These are phyloP conservation scores for Termitomyces sp. DNA, from an alignment of 768 basidiomycete species.

Conservation along the genomic window DNA sequence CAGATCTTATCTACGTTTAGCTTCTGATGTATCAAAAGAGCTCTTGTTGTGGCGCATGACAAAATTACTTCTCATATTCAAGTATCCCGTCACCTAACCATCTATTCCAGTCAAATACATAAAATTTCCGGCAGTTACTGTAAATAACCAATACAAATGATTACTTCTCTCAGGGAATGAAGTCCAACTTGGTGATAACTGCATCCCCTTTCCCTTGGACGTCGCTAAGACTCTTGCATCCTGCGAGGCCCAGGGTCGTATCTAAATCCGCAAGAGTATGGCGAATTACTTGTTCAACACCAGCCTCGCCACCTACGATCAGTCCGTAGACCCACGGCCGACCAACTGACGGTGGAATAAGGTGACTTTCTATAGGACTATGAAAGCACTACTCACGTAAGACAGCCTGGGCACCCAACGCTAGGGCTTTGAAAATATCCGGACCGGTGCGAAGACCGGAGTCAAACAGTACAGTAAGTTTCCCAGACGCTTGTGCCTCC, in stretches of 20 bases:
- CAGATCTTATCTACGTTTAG: background rate
- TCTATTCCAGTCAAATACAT: background rate
- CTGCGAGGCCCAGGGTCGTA: slow-evolving; percentile 57
- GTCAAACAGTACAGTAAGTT: slow-evolving; percentile 69
- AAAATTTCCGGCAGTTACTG: background rate
- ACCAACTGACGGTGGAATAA: slow-evolving; percentile 41
- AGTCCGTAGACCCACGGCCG: slow-evolving; percentile 77
- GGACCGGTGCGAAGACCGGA: slow-evolving; percentile 82
- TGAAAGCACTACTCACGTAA: slow-evolving; percentile 45
- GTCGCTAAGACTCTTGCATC: slow-evolving; percentile 55
- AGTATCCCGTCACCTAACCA: background rate
- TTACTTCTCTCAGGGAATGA: slow-evolving; percentile 11
- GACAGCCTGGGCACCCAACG: slow-evolving; percentile 81
- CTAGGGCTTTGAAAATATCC: slow-evolving; percentile 82
- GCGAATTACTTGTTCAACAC: slow-evolving; percentile 70
- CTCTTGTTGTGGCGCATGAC: background rate
- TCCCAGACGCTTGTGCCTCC: slow-evolving; percentile 54
- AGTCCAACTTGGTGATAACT: slow-evolving; percentile 42
- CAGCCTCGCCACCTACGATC: slow-evolving; percentile 63
- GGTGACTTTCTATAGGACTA: slow-evolving; percentile 1
- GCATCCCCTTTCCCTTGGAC: slow-evolving; percentile 57
- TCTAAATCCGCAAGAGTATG: slow-evolving; percentile 69
- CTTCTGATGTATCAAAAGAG: background rate
- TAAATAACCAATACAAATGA: background rate
- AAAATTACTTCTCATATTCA: background rate